Conservation (phyloP, 495 filamentous ascomycete genomes). For the Annulohypoxylon bovei region DNA sequence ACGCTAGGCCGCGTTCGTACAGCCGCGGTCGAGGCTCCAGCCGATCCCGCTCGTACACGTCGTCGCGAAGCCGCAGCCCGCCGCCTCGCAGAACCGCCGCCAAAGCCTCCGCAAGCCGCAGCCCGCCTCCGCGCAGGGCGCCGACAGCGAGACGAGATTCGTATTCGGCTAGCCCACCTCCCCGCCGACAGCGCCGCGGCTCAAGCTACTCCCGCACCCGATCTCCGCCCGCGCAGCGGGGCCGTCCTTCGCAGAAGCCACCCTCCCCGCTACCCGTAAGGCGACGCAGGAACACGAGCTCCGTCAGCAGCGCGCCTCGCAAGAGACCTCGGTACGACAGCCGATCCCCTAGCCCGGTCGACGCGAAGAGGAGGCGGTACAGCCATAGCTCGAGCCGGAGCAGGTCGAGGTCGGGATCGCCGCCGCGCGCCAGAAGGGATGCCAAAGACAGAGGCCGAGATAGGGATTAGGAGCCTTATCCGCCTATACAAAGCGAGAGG, state of each 20-base stretch:
- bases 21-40: conserved; percentile 34
- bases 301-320: conserved; percentile 33
- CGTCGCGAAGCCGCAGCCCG: conserved; percentile 42
- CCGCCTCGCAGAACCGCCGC: conserved; percentile 34
- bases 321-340: conserved; percentile 34
- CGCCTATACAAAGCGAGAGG: not conserved
- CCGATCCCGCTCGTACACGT: conserved; percentile 38
- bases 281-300: conserved; percentile 31
- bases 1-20: conserved; percentile 33
- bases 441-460: conserved; percentile 1
- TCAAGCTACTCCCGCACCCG: conserved; percentile 43
- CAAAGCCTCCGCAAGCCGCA: conserved; percentile 22
- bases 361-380: conserved; percentile 43
- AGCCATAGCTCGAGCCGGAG: conserved; percentile 39
- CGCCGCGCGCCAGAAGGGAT: conserved; percentile 32
- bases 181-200: conserved; percentile 31
- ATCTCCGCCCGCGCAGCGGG: conserved; percentile 26
- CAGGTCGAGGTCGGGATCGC: conserved; percentile 26
- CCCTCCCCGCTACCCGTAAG: conserved; percentile 25
- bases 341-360: conserved; percentile 27
- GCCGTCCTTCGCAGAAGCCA: conserved; percentile 16
- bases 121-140: conserved; percentile 44
- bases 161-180: conserved; percentile 46
- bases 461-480: conserved; percentile 19
- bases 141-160: conserved; percentile 40